Percentiles rank a stretch among this genome's conserved stretches.
Conservation (phyloP, 1,284 basidiomycete species). For the Ganoderma leucocontextum region DNA sequence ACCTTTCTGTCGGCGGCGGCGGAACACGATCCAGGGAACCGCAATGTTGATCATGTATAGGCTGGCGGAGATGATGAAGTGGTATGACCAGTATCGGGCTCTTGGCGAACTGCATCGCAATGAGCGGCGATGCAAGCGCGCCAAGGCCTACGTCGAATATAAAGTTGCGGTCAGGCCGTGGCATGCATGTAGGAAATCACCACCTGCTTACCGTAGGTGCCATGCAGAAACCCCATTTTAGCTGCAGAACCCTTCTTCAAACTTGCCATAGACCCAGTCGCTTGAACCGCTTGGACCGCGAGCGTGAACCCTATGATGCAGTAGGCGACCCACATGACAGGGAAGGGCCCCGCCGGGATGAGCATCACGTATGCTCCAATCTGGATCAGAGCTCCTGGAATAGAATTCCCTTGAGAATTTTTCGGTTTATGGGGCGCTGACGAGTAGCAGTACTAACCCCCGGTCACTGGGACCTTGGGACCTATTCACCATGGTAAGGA, state of each 20-base stretch:
- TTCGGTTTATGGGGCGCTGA: not conserved
- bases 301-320: constrained; percentile 69
- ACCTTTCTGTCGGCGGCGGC: not conserved
- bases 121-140: not conserved
- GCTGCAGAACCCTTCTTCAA: constrained; percentile 51
- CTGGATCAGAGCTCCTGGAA: constrained; percentile 52
- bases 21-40: not conserved
- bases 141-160: not conserved
- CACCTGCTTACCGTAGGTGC: constrained; percentile 51
- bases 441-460: not conserved
- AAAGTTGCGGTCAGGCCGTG: constrained; percentile 38
- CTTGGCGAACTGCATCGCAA: not conserved
- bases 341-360: constrained; percentile 71
- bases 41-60: not conserved
- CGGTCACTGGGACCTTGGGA: too few species aligned
- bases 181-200: not conserved
- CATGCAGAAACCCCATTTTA: constrained; percentile 65
- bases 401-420: not conserved
- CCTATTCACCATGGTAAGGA: constrained; percentile 35
- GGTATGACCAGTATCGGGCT: constrained; percentile 2
- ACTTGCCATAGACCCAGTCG: constrained; percentile 62
- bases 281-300: constrained; percentile 58
- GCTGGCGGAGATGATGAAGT: not conserved
- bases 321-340: constrained; percentile 68
- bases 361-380: constrained; percentile 54